These are phyloP conservation scores for Odontarrhena argentea DNA, from an alignment of 345 rosid species.

Conservation along the genomic window DNA sequence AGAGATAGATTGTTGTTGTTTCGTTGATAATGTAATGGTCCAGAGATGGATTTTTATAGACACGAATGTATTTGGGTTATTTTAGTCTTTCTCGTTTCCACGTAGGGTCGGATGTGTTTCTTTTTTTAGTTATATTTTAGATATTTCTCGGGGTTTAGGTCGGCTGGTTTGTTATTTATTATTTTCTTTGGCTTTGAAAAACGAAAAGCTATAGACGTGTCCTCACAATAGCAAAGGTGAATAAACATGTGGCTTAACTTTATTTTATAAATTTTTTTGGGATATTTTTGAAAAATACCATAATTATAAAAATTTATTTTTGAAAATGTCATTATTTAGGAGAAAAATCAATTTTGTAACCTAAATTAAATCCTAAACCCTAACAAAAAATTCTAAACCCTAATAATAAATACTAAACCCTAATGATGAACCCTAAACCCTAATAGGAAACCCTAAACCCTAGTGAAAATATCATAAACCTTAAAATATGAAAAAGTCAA, in stretches of 20 bases:
- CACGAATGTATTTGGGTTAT: slow-evolving; percentile 5
- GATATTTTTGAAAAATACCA: too few relatives aligned
- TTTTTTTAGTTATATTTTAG: background rate
- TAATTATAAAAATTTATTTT: background rate
- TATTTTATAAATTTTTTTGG: too few relatives aligned
- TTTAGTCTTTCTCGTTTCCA: slow-evolving; percentile 17
- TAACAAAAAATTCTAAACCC: too few relatives aligned
- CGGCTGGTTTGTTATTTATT: slow-evolving; percentile 23
- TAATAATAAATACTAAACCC: too few relatives aligned
- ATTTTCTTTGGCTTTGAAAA: background rate
- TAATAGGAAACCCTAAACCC: too few relatives aligned
- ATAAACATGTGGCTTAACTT: slow-evolving; percentile 7
- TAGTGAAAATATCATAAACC: too few relatives aligned
- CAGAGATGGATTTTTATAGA: slow-evolving; percentile 20
- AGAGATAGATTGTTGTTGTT: background rate
- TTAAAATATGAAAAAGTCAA: too few relatives aligned
- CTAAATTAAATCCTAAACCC: too few relatives aligned
- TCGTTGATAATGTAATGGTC: background rate
- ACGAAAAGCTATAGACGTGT: slow-evolving; percentile 3
- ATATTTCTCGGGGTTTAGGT: slow-evolving; percentile 28
- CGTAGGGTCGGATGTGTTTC: slow-evolving; percentile 14
- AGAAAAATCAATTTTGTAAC: too few relatives aligned
- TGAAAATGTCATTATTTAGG: too few relatives aligned
- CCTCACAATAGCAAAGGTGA: background rate
- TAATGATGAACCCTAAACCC: too few relatives aligned